These are phyloP conservation scores for Daphne laureola DNA, from an alignment of 441 rosid genomes.

Conservation along the genomic window DNA sequence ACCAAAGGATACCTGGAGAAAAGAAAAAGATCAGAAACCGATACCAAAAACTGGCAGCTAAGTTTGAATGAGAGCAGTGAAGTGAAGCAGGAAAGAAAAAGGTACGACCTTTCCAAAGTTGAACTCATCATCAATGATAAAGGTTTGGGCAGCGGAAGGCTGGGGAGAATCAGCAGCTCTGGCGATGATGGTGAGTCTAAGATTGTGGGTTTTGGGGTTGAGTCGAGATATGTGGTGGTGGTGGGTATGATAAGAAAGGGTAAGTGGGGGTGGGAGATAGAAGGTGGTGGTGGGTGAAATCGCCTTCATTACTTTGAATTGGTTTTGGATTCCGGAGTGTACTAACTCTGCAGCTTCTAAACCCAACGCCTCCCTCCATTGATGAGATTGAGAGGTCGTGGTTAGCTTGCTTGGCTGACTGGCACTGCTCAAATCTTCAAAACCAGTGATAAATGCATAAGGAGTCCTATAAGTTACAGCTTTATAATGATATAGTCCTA, in stretches of 20 bases:
- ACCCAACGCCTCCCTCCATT: no score
- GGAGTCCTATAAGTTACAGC: no score
- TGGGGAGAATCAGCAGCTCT: conserved; percentile 79
- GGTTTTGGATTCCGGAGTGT: not conserved
- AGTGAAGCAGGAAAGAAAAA: not conserved
- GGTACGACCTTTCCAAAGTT: conserved; percentile 72
- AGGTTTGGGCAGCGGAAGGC: conserved; percentile 40
- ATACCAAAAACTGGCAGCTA: not conserved
- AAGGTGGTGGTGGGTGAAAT: conserved; percentile 23
- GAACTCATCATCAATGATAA: conserved; percentile 69
- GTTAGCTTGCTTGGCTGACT: not conserved
- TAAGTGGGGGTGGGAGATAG: conserved; percentile 17
- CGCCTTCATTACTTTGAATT: conserved; percentile 45
- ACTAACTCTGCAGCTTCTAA: no score
- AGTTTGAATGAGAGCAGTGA: no score
- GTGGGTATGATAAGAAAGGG: conserved; percentile 18
- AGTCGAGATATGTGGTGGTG: conserved; percentile 12
- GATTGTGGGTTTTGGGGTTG: conserved; percentile 14
- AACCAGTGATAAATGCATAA: no score
- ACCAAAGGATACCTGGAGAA: conserved; percentile 82
- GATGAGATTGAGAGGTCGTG: conserved; percentile 24
- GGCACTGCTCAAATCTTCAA: no score
- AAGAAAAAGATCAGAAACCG: not conserved
- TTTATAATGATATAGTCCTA: no score
- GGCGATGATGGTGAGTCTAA: conserved; percentile 25